Base-by-base conservation (phyloP, 495 filamentous ascomycete species). In the Penicillium malachiteum region DNA sequence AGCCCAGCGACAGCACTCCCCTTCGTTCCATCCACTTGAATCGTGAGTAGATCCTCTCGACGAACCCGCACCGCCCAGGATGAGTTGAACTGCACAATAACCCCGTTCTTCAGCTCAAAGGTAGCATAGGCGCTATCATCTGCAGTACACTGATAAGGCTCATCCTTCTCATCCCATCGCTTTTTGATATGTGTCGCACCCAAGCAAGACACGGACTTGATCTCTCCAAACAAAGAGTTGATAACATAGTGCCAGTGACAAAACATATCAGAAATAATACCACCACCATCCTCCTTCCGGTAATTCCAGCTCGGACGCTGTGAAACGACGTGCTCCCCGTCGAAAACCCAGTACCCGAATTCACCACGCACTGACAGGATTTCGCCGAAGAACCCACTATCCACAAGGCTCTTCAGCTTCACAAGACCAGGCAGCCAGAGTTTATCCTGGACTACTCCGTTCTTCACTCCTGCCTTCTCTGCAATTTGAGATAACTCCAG, bases 221-320 rank as follows among this genome's bases (percentile, higher is more conserved):
- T 44, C 12, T 44, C 41, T 17, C 41, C 41, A 26, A 44, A 44
- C 1, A 44, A 21, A 8, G 41, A 11, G 16, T 44, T 44, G 41
- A 44, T 44, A 30, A 44, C 41, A 26, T 44, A 44, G 8, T 44
- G 18, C 41, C 41, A 44, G 17, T 44, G 41, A 44, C 41, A 44
- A 44, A 44, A 44, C 41, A 44, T 44, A 21, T 44, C 41, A 3
- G 41, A 44, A 6, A 44, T 44, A 3, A 44, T 44, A 1, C 41
- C 41, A 0, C 41, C 41, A 7, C 41, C 41, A 10, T 44, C 41
- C 17, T 44, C 41, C 18, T 44, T 44, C 12, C 41, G 41, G 12
- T 44, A 44, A 11, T 44, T 44, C 41, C 41, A 44, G 13, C 41
- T 44, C 11, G 41, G 41, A 26, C 41, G 41, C 17, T 44, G 41